Percentiles rank a stretch among this genome's conserved stretches.
These are phyloP conservation scores for Chaetomium tenue DNA, from an alignment of 495 filamentous ascomycete genomes.

Conservation along the genomic window DNA sequence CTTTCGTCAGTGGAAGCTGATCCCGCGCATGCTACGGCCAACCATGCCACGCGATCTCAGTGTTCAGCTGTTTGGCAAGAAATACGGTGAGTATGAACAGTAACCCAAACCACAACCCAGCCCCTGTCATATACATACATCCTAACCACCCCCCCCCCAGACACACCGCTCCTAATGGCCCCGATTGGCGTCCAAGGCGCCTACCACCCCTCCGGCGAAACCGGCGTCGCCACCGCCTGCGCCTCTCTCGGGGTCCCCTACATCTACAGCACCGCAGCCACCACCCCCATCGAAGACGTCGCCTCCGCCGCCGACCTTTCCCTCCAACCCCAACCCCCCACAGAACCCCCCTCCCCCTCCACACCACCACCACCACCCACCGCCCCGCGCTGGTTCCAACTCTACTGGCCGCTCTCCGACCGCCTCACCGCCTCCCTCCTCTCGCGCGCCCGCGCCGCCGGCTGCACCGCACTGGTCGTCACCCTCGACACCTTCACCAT, in stretches of 20 bases:
- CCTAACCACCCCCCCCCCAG: slow-evolving; percentile 18
- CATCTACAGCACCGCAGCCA: slow-evolving; percentile 51
- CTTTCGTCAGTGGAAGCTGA: slow-evolving; percentile 63
- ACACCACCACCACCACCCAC: neutral
- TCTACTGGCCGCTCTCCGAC: slow-evolving; percentile 65
- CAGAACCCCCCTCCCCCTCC: neutral
- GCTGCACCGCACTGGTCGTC: slow-evolving; percentile 57
- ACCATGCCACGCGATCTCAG: slow-evolving; percentile 49
- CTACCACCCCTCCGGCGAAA: slow-evolving; percentile 57
- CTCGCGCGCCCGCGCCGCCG: slow-evolving; percentile 58
- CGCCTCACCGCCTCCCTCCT: slow-evolving; percentile 60
- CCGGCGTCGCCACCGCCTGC: slow-evolving; percentile 53
- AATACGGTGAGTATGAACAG: slow-evolving; percentile 31
- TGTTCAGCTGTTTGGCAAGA: slow-evolving; percentile 57
- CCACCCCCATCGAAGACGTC: slow-evolving; percentile 43
- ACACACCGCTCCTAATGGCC: slow-evolving; percentile 55
- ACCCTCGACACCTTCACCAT: slow-evolving; percentile 62
- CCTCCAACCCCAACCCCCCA: neutral
- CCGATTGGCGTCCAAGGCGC: slow-evolving; percentile 60
- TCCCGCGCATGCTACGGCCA: slow-evolving; percentile 46
- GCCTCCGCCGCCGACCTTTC: slow-evolving; percentile 18
- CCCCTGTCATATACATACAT: neutral
- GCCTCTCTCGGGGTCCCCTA: slow-evolving; percentile 53
- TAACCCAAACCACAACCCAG: neutral
- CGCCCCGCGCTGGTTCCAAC: slow-evolving; percentile 55